Conservation (phyloP, 805 yeast species). For the Yamadazyma phyllophila region DNA sequence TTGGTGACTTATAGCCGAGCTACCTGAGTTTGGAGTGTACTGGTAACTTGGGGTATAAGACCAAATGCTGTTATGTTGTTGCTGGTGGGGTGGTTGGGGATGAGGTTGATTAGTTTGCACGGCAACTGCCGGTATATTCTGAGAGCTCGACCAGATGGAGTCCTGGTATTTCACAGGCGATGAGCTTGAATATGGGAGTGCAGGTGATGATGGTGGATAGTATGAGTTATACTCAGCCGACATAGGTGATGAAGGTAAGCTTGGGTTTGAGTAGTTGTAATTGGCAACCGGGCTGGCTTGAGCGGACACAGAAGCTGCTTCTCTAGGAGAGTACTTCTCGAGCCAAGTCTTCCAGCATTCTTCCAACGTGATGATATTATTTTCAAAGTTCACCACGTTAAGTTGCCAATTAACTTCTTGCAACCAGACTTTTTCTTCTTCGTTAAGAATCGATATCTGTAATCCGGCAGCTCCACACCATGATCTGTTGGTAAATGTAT, state of each 20-base stretch:
- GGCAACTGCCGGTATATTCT: neutral
- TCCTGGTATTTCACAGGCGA: conserved; percentile 26
- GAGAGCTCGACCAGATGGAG: conserved; percentile 22
- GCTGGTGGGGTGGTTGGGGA: conserved; percentile 8
- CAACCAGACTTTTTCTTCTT: conserved; percentile 71
- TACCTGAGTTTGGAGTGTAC: conserved; percentile 4
- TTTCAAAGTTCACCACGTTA: conserved; percentile 37
- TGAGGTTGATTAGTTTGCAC: neutral
- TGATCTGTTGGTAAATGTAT: conserved; percentile 90
- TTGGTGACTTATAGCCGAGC: conserved; percentile 12
- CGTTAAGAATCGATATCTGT: conserved; percentile 56
- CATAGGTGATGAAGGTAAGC: conserved; percentile 22
- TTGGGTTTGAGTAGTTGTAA: conserved; percentile 8
- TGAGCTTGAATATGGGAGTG: conserved; percentile 21
- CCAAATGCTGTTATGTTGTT: conserved; percentile 19
- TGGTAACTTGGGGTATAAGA: conserved; percentile 23
- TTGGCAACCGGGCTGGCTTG: neutral
- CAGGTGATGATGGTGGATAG: conserved; percentile 13
- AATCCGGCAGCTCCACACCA: conserved; percentile 97
- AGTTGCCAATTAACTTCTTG: conserved; percentile 58
- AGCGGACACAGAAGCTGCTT: neutral
- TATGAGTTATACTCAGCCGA: conserved; percentile 16
- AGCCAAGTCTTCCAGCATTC: conserved; percentile 47
- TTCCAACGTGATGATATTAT: conserved; percentile 39
- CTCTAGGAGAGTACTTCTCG: conserved; percentile 25